Percentiles rank a stretch among this genome's conserved stretches.
phyloP scores from a whole-genome alignment of 306 rosid species.

The Pterocarpus santalinus region DNA sequence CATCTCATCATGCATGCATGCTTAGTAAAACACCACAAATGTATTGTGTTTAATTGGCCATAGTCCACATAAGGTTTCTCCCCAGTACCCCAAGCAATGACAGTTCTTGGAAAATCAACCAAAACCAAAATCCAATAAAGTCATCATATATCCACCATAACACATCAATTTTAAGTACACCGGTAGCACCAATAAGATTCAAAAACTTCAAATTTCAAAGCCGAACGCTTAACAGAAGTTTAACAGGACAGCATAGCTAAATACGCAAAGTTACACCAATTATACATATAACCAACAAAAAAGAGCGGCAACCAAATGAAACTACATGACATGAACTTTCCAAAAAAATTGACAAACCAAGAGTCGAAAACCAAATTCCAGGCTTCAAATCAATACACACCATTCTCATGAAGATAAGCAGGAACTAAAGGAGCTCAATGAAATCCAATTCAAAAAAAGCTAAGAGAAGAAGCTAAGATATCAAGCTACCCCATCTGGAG shows the following conservation, averaged over 20 bases:
- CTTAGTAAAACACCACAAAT: conserved; percentile 20
- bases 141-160: not conserved
- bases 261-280: not conserved
- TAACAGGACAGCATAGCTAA: not conserved
- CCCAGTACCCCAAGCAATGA: conserved; percentile 16
- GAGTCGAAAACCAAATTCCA: not conserved
- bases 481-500: conserved; percentile 38
- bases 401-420: conserved; percentile 9
- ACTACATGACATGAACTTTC: not conserved
- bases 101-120: not conserved
- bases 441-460: conserved; percentile 6
- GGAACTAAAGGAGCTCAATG: conserved; percentile 11
- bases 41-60: conserved; percentile 10
- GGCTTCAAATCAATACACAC: conserved; percentile 8
- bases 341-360: not conserved
- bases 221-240: conserved; percentile 19
- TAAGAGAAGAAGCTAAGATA: not conserved
- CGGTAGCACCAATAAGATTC: not conserved
- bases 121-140: conserved; percentile 22
- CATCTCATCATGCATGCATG: conserved; percentile 39
- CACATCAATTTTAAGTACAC: conserved; percentile 17
- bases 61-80: not conserved
- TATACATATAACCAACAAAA: not conserved
- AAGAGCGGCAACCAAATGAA: not conserved
- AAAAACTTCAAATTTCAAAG: conserved; percentile 13